Percentiles rank a stretch among this genome's conserved stretches.
These are phyloP conservation scores for Arabis alpina DNA, from an alignment of 345 rosid species.

Conservation along the genomic window DNA sequence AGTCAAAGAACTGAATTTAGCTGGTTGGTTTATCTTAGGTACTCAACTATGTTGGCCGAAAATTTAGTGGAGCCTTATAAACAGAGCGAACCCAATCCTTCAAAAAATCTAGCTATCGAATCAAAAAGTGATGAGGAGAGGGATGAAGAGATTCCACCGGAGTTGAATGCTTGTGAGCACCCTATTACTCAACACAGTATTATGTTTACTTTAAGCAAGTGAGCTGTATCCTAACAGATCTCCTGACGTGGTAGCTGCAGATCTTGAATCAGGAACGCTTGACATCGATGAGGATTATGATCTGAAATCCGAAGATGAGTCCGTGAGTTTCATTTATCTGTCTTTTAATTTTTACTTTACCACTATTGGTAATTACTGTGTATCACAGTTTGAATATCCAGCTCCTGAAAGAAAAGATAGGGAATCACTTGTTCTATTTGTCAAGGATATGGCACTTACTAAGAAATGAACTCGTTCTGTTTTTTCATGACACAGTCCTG, in stretches of 20 bases:
- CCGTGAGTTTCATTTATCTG: constrained; percentile 55
- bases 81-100: constrained; percentile 48
- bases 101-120: constrained; percentile 39
- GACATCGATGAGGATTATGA: constrained; percentile 79
- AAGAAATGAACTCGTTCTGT: constrained; percentile 14
- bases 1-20: constrained; percentile 8
- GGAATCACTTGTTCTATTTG: constrained; percentile 5
- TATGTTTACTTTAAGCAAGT: constrained; percentile 25
- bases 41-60: constrained; percentile 99
- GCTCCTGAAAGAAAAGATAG: constrained; percentile 3
- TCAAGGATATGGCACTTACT: constrained; percentile 3
- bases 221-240: constrained; percentile 26
- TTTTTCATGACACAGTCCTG: constrained; percentile 2
- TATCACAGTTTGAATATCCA: constrained; percentile 28
- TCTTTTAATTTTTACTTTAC: constrained; percentile 5
- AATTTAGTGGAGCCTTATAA: constrained; percentile 70
- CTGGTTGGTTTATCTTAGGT: constrained; percentile 55
- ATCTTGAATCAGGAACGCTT: constrained; percentile 48
- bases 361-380: constrained; percentile 6
- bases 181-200: constrained; percentile 28
- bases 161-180: constrained; percentile 56
- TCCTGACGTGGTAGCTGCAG: constrained; percentile 42
- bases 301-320: constrained; percentile 64
- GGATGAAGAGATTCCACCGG: constrained; percentile 40
- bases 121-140: constrained; percentile 47